These are phyloP conservation scores for Picea abies DNA, from an alignment of 83 land plant genomes.

Conservation along the genomic window DNA sequence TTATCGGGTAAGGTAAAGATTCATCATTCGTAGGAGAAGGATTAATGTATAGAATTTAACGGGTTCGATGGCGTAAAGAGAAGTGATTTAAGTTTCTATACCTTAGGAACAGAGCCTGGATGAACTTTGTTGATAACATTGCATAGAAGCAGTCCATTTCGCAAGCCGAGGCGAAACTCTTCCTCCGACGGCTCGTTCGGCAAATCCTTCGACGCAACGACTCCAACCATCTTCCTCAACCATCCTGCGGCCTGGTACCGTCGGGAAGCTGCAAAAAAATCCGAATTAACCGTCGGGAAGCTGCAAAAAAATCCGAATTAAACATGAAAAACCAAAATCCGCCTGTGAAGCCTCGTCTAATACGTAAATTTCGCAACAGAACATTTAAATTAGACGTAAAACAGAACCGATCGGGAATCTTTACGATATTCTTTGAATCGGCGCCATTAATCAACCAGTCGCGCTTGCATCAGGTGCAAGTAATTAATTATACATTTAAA, in stretches of 20 bases:
- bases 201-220: slow-evolving; percentile 69
- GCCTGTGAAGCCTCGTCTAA: not conserved
- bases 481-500: too few species aligned
- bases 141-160: slow-evolving; percentile 87
- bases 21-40: too few species aligned
- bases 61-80: too few species aligned
- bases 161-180: slow-evolving; percentile 78
- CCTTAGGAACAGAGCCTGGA: slow-evolving; percentile 92
- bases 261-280: slow-evolving; percentile 52
- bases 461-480: too few species aligned
- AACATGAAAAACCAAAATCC: not conserved
- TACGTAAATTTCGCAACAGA: not conserved
- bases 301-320: too few species aligned
- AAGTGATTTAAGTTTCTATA: slow-evolving; percentile 1
- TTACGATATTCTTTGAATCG: too few species aligned
- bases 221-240: slow-evolving; percentile 86
- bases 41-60: too few species aligned
- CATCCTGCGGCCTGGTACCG: slow-evolving; percentile 84
- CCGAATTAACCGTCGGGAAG: too few species aligned
- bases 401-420: not conserved
- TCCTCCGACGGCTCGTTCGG: slow-evolving; percentile 86
- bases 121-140: slow-evolving; percentile 83
- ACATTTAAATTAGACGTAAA: not conserved
- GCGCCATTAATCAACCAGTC: too few species aligned
- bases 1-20: too few species aligned